Evolutionary conservation across 2,329 filamentous ascomycete genomes (phyloP), one percentile per base, ranked within the genome.

Genomic region (Colletotrichum tamarilloi): DNA sequence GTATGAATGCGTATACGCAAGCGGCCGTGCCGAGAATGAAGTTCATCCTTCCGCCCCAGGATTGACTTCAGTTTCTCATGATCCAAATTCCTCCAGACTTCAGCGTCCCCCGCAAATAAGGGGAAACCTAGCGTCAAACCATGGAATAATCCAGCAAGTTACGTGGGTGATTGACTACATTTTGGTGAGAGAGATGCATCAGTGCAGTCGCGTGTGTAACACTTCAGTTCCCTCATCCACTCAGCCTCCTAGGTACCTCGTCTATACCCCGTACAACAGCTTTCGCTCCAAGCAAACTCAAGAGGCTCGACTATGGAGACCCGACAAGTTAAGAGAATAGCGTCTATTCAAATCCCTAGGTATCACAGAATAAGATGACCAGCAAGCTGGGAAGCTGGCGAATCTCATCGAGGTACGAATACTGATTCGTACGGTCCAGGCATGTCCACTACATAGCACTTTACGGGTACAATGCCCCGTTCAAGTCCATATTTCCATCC

Each of bases 401-500:
- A 42, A 42, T 7, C 38, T 42, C 38, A 42, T 19, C 8, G 19
- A 49, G 42, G 19, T 49, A 49, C 42, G 8, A 3, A n/a, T n/a
- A 49, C 42, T 3, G 19, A 42, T 42, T 42, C 38, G 38, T 42
- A 19, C 38, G 38, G 38, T 19, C 38, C 16, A 42, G 16, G 38
- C 38, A 42, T 16, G 38, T 38, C 53, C 65, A 72, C 59, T 64
- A 62, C 46, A 24, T 24, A 53, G 58, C 60, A 59, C 65, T 64
- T 32, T 42, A 42, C 14, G 38, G 38, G 28, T 49, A 49, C 42
- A 60, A 16, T 28, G 14, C 57, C 16, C 62, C 57, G 28, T 64
- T 53, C 66, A 28, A 59, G 22, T 69, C 16, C 66, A 64, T 32
- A 64, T 60, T 65, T 66, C 32, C 32, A 35, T 35, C 70, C 59